Base-by-base conservation (phyloP, 2,329 filamentous ascomycete genomes). In the Pseudogymnoascus sp. region DNA sequence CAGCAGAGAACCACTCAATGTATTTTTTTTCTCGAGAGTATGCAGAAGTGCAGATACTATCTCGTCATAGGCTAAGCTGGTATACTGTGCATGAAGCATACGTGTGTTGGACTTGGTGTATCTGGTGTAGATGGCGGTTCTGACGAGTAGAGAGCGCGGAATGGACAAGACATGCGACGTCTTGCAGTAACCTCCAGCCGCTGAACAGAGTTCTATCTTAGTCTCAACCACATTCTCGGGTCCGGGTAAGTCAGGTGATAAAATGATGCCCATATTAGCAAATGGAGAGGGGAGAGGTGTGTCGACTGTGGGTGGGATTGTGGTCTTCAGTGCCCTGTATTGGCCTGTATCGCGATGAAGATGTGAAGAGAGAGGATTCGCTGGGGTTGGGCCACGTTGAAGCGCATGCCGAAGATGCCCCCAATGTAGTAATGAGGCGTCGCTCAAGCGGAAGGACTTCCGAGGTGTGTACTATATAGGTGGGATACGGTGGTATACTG, bases 351-450 rank as follows among this genome's bases (percentile, higher is more conserved):
- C 16, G 43, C 23, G 43, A 52, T 23, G 43, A 6, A 52, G 43
- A 52, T 16, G 43, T 31, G 26, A 52, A 52, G 23, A 21, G 14
- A 5, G 43, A 52, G 43, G 43, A 52, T 52, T 52, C 43, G 43
- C 43, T 52, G 43, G 43, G 43, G 43, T 52, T 52, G 43, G 43
- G 43, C 43, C 43, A 52, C 43, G 43, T 52, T 52, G 43, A 52
- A 52, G 43, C 43, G 43, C 43, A 52, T 52, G 43, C 23, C 43
- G 43, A 52, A 29, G 23, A 52, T 31, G 12, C 41, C 43, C 43
- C 43, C 43, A 52, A 52, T 16, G 23, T 31, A 52, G 43, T 52
- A 52, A 52, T 52, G 43, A 52, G 43, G 43, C 43, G 43, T 52
- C 43, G 43, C 43, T 52, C 43, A 52, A 52, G 23, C 43, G 43